Evolutionary conservation across 129 eudicot genomes (phyloP).

Genomic region (Deinandra increscens): DNA sequence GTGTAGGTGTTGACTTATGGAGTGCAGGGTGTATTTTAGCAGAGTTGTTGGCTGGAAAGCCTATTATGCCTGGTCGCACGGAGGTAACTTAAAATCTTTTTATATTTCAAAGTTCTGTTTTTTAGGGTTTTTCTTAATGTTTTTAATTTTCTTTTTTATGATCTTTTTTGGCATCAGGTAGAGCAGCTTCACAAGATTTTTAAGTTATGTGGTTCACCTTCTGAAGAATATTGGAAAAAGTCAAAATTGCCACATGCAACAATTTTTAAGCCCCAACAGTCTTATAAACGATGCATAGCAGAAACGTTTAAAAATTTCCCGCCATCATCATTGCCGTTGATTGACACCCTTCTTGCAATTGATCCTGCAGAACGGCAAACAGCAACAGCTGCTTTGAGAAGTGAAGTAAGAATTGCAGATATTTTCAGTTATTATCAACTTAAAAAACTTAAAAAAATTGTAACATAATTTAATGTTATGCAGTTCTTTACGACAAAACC

Average conservation of each 20-base stretch:
- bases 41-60: slow-evolving; percentile 87
- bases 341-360: slow-evolving; percentile 79
- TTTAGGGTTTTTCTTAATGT: neutral
- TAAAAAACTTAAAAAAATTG: neutral
- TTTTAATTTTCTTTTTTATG: neutral
- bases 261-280: slow-evolving; percentile 67
- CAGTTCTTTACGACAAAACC: slow-evolving; percentile 89
- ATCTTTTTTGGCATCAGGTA: slow-evolving; percentile 39
- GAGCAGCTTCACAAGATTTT: slow-evolving; percentile 87
- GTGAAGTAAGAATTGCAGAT: slow-evolving; percentile 47
- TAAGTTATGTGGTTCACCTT: slow-evolving; percentile 85
- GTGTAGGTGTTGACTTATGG: slow-evolving; percentile 89
- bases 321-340: slow-evolving; percentile 61
- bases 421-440: neutral
- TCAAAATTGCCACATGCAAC: slow-evolving; percentile 84
- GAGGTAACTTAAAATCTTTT: slow-evolving; percentile 49
- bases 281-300: slow-evolving; percentile 62
- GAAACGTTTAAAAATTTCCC: slow-evolving; percentile 71
- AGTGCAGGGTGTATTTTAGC: slow-evolving; percentile 98
- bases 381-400: slow-evolving; percentile 69
- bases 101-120: neutral
- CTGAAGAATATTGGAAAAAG: slow-evolving; percentile 85
- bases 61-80: slow-evolving; percentile 98
- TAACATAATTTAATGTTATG: neutral
- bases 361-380: slow-evolving; percentile 76